phyloP scores from a whole-genome alignment of 495 filamentous ascomycete species.

The Massariosphaeria phaeospora region DNA sequence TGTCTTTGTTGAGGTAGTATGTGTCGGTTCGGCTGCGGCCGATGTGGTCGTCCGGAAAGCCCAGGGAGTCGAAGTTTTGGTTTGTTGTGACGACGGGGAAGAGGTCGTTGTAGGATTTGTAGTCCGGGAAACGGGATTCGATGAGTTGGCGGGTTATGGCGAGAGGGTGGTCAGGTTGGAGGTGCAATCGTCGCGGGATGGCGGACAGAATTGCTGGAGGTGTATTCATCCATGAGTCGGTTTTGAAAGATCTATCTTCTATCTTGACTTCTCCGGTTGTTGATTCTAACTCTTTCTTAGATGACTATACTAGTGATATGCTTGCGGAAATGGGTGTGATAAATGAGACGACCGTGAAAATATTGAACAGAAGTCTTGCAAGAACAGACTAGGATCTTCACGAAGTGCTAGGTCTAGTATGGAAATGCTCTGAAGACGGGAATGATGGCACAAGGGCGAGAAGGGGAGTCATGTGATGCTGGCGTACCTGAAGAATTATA shows the following conservation, averaged over 20 bases:
- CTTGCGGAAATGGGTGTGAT: too few species aligned
- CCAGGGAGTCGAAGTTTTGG: constrained; percentile 94
- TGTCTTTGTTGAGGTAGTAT: constrained; percentile 86
- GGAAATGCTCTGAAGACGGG: background rate
- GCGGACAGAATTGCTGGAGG: constrained; percentile 67
- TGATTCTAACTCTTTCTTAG: constrained; percentile 18
- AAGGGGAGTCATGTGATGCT: constrained; percentile 16
- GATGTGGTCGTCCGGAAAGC: constrained; percentile 84
- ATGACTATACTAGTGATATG: too few species aligned
- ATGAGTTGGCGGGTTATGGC: constrained; percentile 86
- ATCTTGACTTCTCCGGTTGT: constrained; percentile 44
- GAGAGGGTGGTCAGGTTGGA: constrained; percentile 83
- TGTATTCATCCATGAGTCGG: constrained; percentile 82
- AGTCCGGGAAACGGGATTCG: constrained; percentile 79
- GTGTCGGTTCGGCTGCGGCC: constrained; percentile 85
- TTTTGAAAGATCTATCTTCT: constrained; percentile 57
- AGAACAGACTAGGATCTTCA: too few species aligned
- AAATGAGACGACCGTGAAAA: too few species aligned
- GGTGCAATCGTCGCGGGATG: constrained; percentile 70
- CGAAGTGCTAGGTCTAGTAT: too few species aligned
- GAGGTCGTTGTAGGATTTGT: constrained; percentile 68
- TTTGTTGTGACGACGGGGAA: constrained; percentile 78
- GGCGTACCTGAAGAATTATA: constrained; percentile 18
- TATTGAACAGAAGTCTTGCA: too few species aligned
- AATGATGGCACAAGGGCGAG: background rate